Evolutionary conservation across 257 asterid species (phyloP), one percentile per base, ranked within the genome.

Genomic region (Solanum chmielewskii): DNA sequence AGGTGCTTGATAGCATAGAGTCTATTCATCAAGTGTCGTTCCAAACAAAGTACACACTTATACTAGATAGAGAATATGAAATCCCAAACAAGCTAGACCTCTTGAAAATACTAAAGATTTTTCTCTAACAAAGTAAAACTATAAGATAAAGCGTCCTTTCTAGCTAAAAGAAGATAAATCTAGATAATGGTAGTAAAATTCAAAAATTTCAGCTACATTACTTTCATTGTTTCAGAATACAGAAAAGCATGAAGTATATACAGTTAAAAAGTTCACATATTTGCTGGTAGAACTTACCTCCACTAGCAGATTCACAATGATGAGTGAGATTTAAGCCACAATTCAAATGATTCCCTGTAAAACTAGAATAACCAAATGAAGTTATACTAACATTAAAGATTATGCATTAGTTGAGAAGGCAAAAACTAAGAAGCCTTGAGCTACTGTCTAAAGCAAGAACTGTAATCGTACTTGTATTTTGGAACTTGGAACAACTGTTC

Each of bases 321-420:
- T 88, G 94, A 42, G 89, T 83, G 47, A 78, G 85, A 87, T 90
- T 94, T 87, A 80, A 25, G 75, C 98, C 98, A 85, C 99, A 97
- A 70, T 91, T 92, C 90, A 97, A 88, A 60, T 70, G 92, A 92
- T 97, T 97, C 86, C 98, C 98, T 84, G 99, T 89, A 91, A 97
- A 97, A 93, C 99, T 95, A 94, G 89, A 89, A 91, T 85, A 86
- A 75, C 85, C 68, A 56, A 39, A 84, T 9, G 33, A 84, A 66
- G 42, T 62, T 35, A 66, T 9, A 84, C 68, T 66, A n/a, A 80
- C 60, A 45, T 25, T 47, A 80, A 49, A 47, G 20, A 80, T 80
- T 47, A 29, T 47, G 68, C 39, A 49, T 80, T 10, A 47, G 68
- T 47, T 47, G 29, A 80, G 18, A 47, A 47, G 69, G 68, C 68